Conservation (phyloP, 1,139 yeast species). For the Yamadazyma kanchanaburiensis region DNA sequence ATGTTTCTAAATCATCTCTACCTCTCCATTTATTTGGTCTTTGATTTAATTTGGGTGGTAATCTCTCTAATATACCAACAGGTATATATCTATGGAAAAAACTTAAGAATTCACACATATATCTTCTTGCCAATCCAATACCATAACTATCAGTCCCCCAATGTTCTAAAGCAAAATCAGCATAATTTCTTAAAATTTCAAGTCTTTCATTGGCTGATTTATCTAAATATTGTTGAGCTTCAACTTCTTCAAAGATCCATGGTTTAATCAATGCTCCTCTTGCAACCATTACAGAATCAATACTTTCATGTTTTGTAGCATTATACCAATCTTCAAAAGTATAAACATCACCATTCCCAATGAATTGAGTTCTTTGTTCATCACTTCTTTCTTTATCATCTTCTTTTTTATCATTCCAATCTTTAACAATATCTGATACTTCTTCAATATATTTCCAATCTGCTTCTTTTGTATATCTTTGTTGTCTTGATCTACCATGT, state of each 20-base stretch:
- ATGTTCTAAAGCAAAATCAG: slow-evolving; percentile 83
- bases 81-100: slow-evolving; percentile 95
- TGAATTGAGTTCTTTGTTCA: slow-evolving; percentile 49
- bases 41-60: slow-evolving; percentile 87
- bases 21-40: slow-evolving; percentile 95
- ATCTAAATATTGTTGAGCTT: slow-evolving; percentile 83
- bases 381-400: slow-evolving; percentile 55
- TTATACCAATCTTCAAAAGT: slow-evolving; percentile 86
- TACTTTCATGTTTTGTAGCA: slow-evolving; percentile 64
- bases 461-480: slow-evolving; percentile 85
- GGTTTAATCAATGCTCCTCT: slow-evolving; percentile 98
- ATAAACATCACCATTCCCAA: slow-evolving; percentile 94
- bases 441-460: slow-evolving; percentile 88
- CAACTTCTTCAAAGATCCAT: slow-evolving; percentile 97
- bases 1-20: slow-evolving; percentile 89
- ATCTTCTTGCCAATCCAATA: slow-evolving; percentile 81
- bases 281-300: slow-evolving; percentile 96
- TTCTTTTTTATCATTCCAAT: slow-evolving; percentile 48
- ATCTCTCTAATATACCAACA: slow-evolving; percentile 81
- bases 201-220: slow-evolving; percentile 88
- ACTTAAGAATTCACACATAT: slow-evolving; percentile 89
- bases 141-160: slow-evolving; percentile 99
- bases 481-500: slow-evolving; percentile 96
- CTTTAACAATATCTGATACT: slow-evolving; percentile 66
- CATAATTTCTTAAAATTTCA: slow-evolving; percentile 64